Base-by-base conservation (phyloP, 257 asterid species). In the Leptodermis oblonga region DNA sequence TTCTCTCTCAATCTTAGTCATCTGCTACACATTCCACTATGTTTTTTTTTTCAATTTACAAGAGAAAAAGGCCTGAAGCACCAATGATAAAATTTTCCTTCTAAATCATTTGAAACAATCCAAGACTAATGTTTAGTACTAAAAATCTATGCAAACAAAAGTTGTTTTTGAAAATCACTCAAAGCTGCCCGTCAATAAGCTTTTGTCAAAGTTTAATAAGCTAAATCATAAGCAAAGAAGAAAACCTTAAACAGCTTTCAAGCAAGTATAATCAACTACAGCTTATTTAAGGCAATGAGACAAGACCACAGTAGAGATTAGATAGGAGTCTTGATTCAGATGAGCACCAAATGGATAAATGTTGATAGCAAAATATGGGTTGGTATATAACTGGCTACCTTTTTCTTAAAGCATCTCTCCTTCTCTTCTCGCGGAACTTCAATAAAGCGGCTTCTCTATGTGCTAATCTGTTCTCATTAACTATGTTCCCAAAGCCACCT, bases 361-460 rank as follows among this genome's bases (percentile, higher is more conserved):
- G 17, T 4, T 45, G 42, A 26, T 31, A 2, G 41, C 25, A 45
- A 45, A 65, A 65, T 15, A 65, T 28, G 26, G 31, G 26, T 11
- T 42, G 33, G 23, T 55, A 20, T 22, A 23, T 4, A 23, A 39
- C 9, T 30, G 25, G n/a, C 23, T 83, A 90, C 98, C 98, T 84
- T 84, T 78, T 83, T 86, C 79, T 70, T 71, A 61, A 79, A 88
- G 82, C 92, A 88, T 84, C 91, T 84, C 53, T 82, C 94, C 62
- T 84, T 74, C 89, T 88, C 86, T 90, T 85, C 76, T 74, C 90
- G 37, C 82, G 87, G 77, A 86, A 86, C 82, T 86, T 90, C 83
- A 77, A 76, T 81, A 92, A 75, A 67, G 96, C 90, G 68, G 95
- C 96, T 77, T 68, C 82, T 60, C 92, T 74, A 52, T 76, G 87